phyloP scores from a whole-genome alignment of 768 basidiomycete species.

The Psilocybe azurescens region DNA sequence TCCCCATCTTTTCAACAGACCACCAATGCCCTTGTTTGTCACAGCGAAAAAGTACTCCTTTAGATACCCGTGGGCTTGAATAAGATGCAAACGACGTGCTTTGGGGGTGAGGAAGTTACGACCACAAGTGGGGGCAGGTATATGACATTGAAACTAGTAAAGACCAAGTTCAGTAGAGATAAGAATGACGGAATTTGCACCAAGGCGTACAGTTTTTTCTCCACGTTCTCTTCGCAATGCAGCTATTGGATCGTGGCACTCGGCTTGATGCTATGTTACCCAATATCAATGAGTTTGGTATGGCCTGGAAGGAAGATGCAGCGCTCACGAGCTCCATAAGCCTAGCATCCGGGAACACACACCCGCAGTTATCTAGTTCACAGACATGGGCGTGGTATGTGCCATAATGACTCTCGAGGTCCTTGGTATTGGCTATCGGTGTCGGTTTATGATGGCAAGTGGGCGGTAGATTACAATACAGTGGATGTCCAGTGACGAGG shows the following conservation, averaged over 20 bases:
- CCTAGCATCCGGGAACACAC: constrained; percentile 85
- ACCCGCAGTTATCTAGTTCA: constrained; percentile 67
- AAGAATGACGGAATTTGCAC: constrained; percentile 4
- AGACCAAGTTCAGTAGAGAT: constrained; percentile 12
- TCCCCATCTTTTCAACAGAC: constrained; percentile 79
- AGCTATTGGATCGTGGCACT: constrained; percentile 89
- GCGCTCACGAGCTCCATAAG: constrained; percentile 78
- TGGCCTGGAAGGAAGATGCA: constrained; percentile 11
- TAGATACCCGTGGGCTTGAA: constrained; percentile 81
- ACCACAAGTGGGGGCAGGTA: constrained; percentile 54
- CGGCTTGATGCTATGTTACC: constrained; percentile 70
- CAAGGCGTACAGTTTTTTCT: constrained; percentile 76
- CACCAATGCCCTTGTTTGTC: constrained; percentile 90
- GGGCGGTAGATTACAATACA: constrained; percentile 81
- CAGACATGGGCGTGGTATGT: constrained; percentile 87
- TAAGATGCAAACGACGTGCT: constrained; percentile 79
- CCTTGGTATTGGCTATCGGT: constrained; percentile 63
- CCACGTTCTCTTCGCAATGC: constrained; percentile 77
- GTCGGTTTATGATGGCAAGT: constrained; percentile 78
- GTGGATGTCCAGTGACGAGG: constrained; percentile 34
- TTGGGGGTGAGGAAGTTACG: constrained; percentile 75
- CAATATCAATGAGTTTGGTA: not conserved
- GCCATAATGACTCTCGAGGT: constrained; percentile 84
- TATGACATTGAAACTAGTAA: constrained; percentile 77
- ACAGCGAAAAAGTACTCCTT: constrained; percentile 92